Percentiles rank a stretch among this genome's conserved stretches.
Evolutionary conservation across 495 filamentous ascomycete species (phyloP).

Genomic region (Platismatia glauca): DNA sequence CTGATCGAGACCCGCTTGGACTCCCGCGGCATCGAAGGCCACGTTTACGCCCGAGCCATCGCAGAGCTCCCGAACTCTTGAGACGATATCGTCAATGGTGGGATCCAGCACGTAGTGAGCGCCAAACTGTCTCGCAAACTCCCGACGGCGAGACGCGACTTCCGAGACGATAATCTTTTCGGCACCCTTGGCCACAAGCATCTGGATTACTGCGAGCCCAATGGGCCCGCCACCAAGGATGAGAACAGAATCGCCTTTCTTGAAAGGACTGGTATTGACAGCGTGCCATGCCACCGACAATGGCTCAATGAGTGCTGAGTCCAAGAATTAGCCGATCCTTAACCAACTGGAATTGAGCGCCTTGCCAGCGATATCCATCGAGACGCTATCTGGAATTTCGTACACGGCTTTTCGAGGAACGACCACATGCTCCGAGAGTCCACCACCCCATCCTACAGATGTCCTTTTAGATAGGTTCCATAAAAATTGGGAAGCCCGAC

Average conservation of each 20-base stretch:
- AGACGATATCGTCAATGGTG: conserved; percentile 40
- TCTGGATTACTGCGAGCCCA: conserved; percentile 49
- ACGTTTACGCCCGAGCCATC: conserved; percentile 44
- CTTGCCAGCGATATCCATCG: conserved; percentile 42
- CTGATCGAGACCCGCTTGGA: conserved; percentile 41
- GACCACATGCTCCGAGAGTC: conserved; percentile 47
- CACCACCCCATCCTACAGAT: conserved; percentile 45
- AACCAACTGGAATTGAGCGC: background rate
- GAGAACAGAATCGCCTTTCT: conserved; percentile 40
- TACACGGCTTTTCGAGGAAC: conserved; percentile 38
- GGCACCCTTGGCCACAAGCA: conserved; percentile 41
- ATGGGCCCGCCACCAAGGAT: conserved; percentile 56
- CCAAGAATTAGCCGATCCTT: conserved; percentile 3
- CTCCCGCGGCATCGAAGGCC: conserved; percentile 52
- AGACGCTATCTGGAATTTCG: conserved; percentile 39
- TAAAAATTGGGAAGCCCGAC: no score
- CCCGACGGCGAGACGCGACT: conserved; percentile 39
- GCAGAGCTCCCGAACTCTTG: conserved; percentile 37
- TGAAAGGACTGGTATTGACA: conserved; percentile 43
- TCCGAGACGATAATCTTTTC: conserved; percentile 51
- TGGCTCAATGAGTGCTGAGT: conserved; percentile 50
- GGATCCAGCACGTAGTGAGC: conserved; percentile 50
- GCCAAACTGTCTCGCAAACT: conserved; percentile 43
- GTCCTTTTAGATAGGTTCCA: background rate
- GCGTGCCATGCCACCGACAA: conserved; percentile 59